Conservation (phyloP, 2,329 filamentous ascomycete genomes). For the Botrytis tulipae region DNA sequence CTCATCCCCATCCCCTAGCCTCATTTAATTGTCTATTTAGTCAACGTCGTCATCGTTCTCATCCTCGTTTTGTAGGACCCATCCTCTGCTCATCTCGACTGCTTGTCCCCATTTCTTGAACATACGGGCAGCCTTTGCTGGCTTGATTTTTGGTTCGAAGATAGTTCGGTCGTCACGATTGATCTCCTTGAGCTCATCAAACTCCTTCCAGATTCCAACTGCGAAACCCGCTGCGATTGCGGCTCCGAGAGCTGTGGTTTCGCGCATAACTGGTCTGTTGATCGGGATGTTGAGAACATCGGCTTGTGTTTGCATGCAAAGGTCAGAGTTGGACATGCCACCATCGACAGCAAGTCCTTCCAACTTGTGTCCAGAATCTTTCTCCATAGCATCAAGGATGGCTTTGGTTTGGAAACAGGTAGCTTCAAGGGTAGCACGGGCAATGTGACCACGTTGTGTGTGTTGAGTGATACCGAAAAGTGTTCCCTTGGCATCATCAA, state of each 20-base stretch:
- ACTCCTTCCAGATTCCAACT: constrained; percentile 71
- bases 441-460: constrained; percentile 82
- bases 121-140: constrained; percentile 56
- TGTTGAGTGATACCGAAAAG: constrained; percentile 80
- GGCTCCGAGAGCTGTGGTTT: constrained; percentile 84
- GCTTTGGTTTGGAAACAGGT: constrained; percentile 92
- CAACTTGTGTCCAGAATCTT: constrained; percentile 75
- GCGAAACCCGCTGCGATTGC: constrained; percentile 89
- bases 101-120: constrained; percentile 73
- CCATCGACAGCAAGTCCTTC: constrained; percentile 79
- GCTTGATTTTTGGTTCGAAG: constrained; percentile 64
- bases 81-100: constrained; percentile 74
- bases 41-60: constrained; percentile 19
- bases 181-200: constrained; percentile 69
- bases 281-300: constrained; percentile 81
- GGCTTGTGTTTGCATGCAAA: constrained; percentile 88
- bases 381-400: constrained; percentile 87
- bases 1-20: background rate
- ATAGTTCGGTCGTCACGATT: constrained; percentile 66
- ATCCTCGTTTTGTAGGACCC: constrained; percentile 45
- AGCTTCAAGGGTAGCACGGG: constrained; percentile 83
- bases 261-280: constrained; percentile 81
- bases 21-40: background rate
- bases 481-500: constrained; percentile 86
- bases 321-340: constrained; percentile 82